A percentile compares a stretch with the other conserved stretches of the same genome.
These are phyloP conservation scores for Colletotrichum lini DNA, from an alignment of 2,329 filamentous ascomycete genomes.

Conservation along the genomic window DNA sequence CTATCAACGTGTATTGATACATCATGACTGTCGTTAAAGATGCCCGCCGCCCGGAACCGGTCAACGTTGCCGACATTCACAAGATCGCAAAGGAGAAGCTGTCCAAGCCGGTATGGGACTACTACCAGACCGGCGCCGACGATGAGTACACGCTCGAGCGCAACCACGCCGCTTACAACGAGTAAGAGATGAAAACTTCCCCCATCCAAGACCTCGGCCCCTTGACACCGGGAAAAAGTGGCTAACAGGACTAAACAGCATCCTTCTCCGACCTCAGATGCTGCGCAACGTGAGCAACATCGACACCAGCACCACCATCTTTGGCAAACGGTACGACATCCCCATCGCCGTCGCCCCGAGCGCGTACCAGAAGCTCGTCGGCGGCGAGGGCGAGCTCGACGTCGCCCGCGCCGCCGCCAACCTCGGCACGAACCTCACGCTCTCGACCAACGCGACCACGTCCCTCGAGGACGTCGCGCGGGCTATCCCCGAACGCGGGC, in stretches of 20 bases:
- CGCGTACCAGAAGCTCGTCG: slow-evolving; percentile 49
- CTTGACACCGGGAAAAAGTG: too few species aligned
- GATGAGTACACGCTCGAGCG: slow-evolving; percentile 43
- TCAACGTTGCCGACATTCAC: slow-evolving; percentile 40
- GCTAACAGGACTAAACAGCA: neutral
- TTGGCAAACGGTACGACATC: slow-evolving; percentile 42
- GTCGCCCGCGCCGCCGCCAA: slow-evolving; percentile 46
- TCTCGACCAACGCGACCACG: slow-evolving; percentile 49
- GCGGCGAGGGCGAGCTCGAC: slow-evolving; percentile 49
- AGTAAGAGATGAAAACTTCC: slow-evolving; percentile 28
- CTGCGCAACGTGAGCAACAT: slow-evolving; percentile 44
- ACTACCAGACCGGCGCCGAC: slow-evolving; percentile 46
- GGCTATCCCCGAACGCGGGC: slow-evolving; percentile 31
- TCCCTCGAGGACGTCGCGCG: slow-evolving; percentile 49
- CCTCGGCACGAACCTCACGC: slow-evolving; percentile 46
- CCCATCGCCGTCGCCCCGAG: slow-evolving; percentile 51
- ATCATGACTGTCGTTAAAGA: slow-evolving; percentile 17
- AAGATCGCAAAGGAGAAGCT: slow-evolving; percentile 38
- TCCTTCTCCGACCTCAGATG: slow-evolving; percentile 39
- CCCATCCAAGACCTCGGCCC: too few species aligned
- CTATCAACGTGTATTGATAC: neutral
- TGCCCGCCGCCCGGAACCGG: slow-evolving; percentile 4
- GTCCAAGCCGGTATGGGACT: slow-evolving; percentile 42
- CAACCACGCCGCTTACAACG: slow-evolving; percentile 41
- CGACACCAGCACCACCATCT: slow-evolving; percentile 41